Evolutionary conservation across 768 basidiomycete genomes (phyloP), one percentile per base, ranked within the genome.

Genomic region (Hemileccinum impolitum): DNA sequence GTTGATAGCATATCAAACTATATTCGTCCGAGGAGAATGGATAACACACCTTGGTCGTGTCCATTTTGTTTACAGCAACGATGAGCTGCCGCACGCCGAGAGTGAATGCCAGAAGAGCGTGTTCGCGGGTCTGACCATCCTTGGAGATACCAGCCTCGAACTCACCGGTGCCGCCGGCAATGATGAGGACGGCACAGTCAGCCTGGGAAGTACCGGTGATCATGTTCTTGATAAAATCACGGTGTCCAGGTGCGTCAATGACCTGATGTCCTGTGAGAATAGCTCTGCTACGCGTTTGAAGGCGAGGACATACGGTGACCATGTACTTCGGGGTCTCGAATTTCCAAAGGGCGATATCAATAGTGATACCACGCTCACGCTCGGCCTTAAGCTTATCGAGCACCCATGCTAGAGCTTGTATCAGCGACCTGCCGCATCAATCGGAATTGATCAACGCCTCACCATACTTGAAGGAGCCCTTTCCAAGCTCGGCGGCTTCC

Each of bases 171-270:
- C 96, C 96, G 74, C 80, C 88, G 58, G 95, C 96, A 62, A 99
- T 99, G 81, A 99, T 98, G 74, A 99, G 93, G 73, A 99, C 85
- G 67, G 94, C 96, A 69, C 95, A 98, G 72, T 99, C 95, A 70
- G 95, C 94, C 85, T 99, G 96, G 66, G 96, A 99, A 65, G 96
- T 99, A 82, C 96, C 96, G 55, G 96, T 99, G 73, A 99, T 99
- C 94, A 94, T 96, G 91, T 96, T 99, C 80, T 99, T 99, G 84
- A 99, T 99, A 78, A 99, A 99, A 70, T 99, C 96, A 85, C 96
- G 94, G 74, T 96, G 94, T 70, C 95, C 95, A 41, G 96, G 96
- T 72, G 96, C 96, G 70, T 98, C 96, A 64, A 98, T 98, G 77
- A 99, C 93, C 92, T 90, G 59, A 43, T 53, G 45, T 42, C 55